Conservation (phyloP, 345 rosid genomes). For the Cardamine resedifolia region DNA sequence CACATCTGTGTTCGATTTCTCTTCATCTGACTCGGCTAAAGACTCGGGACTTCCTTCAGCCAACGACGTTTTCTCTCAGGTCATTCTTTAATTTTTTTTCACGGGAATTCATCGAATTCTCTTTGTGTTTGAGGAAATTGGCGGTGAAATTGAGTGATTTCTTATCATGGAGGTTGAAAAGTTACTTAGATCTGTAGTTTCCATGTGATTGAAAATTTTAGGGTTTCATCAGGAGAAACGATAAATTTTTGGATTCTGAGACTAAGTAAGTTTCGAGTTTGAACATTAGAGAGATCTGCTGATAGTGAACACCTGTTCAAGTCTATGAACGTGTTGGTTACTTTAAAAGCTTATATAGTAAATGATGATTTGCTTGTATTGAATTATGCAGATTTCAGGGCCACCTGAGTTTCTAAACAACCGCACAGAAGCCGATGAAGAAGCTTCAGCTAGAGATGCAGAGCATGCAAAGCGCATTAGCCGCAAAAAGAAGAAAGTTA, state of each 20-base stretch:
- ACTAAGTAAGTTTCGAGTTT: neutral
- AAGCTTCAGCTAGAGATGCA: constrained; percentile 45
- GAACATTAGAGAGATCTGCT: neutral
- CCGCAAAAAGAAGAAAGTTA: constrained; percentile 61
- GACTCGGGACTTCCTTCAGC: constrained; percentile 79
- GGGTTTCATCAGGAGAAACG: neutral
- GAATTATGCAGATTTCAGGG: constrained; percentile 64
- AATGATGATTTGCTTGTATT: constrained; percentile 13
- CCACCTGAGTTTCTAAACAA: constrained; percentile 87
- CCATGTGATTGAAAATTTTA: neutral
- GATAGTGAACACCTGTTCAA: neutral
- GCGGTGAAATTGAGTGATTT: neutral
- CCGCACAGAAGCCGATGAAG: constrained; percentile 59
- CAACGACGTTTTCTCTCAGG: constrained; percentile 83
- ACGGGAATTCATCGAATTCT: neutral
- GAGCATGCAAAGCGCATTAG: constrained; percentile 52
- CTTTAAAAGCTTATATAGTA: neutral
- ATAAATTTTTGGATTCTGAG: neutral
- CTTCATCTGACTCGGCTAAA: constrained; percentile 38
- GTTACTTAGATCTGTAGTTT: neutral
- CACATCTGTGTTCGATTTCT: constrained; percentile 47
- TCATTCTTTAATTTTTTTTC: constrained; percentile 12
- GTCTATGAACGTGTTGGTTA: constrained; percentile 5
- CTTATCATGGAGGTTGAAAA: neutral
- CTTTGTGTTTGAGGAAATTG: neutral